Conservation (phyloP, 1,139 yeast species). For the Kluyveromyces sp. region DNA sequence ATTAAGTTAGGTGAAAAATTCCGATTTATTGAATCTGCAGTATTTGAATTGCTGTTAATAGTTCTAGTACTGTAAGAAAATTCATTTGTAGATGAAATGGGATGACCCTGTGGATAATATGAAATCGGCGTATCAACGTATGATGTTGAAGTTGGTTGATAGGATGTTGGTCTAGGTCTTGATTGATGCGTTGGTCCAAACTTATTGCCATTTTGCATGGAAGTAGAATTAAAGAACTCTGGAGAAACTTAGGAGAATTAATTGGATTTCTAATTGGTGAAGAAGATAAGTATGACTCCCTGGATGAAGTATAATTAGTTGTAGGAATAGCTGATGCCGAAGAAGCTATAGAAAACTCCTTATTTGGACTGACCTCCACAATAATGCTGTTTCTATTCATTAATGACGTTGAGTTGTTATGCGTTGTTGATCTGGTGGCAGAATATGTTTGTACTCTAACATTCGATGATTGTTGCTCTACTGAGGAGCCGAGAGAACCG, state of each 20-base stretch:
- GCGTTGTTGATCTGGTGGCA: constrained; percentile 38
- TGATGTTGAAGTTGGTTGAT: constrained; percentile 50
- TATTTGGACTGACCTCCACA: constrained; percentile 20
- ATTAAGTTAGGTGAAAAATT: not conserved
- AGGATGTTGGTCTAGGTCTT: constrained; percentile 70
- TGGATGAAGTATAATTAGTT: not conserved
- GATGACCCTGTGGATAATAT: constrained; percentile 28
- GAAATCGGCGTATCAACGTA: constrained; percentile 65
- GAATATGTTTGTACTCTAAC: constrained; percentile 9
- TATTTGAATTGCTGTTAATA: not conserved
- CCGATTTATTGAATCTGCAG: not conserved
- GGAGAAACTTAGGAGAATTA: not conserved
- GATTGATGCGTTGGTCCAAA: constrained; percentile 1
- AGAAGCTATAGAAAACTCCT: constrained; percentile 4
- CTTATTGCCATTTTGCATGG: not conserved
- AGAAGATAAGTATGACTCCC: not conserved
- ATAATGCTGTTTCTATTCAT: constrained; percentile 19
- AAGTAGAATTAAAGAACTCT: not conserved
- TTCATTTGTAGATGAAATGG: not conserved
- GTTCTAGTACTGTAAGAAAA: constrained; percentile 1
- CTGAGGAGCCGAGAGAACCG: not conserved
- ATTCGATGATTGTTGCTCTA: constrained; percentile 7
- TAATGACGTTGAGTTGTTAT: constrained; percentile 26
- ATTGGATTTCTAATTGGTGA: not conserved
- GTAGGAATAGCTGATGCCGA: not conserved